Percentiles rank a stretch among this genome's conserved stretches.
phyloP scores from a whole-genome alignment of 495 filamentous ascomycete genomes.

The Astrocystis sublimbata region DNA sequence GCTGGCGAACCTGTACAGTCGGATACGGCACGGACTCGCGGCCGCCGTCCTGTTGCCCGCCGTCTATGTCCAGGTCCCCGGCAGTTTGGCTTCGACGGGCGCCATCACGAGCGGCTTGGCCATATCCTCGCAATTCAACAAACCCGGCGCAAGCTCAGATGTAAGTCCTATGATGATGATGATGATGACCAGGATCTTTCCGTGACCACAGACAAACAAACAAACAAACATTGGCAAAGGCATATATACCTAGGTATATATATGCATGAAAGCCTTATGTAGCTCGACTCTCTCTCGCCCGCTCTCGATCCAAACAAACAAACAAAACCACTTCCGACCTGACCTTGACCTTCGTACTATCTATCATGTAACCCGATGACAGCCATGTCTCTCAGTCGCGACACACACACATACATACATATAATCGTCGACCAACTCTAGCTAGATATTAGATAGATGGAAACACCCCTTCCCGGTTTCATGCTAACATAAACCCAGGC shows the following conservation, averaged over 20 bases:
- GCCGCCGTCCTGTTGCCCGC: constrained; percentile 84
- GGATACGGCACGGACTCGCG: constrained; percentile 74
- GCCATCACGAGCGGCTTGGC: constrained; percentile 68
- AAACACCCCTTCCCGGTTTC: not conserved
- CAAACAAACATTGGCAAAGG: not conserved
- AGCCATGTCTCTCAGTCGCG: not conserved
- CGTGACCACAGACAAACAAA: too few species aligned
- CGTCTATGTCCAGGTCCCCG: constrained; percentile 89
- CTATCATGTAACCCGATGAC: not conserved
- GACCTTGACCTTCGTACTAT: not conserved
- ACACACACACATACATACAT: too few species aligned
- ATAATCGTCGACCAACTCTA: not conserved
- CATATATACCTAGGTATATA: too few species aligned
- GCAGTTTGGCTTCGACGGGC: constrained; percentile 75
- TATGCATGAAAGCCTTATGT: too few species aligned
- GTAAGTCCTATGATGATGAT: constrained; percentile 6
- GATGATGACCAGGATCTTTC: not conserved
- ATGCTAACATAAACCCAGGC: constrained; percentile 9
- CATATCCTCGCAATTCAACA: constrained; percentile 67
- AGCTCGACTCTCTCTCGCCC: not conserved
- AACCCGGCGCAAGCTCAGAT: constrained; percentile 24
- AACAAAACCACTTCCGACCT: too few species aligned
- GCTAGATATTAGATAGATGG: too few species aligned
- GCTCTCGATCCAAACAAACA: too few species aligned
- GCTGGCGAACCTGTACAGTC: constrained; percentile 80